Evolutionary conservation across 2,329 filamentous ascomycete genomes (phyloP).

Genomic region (Colletotrichum sp.): DNA sequence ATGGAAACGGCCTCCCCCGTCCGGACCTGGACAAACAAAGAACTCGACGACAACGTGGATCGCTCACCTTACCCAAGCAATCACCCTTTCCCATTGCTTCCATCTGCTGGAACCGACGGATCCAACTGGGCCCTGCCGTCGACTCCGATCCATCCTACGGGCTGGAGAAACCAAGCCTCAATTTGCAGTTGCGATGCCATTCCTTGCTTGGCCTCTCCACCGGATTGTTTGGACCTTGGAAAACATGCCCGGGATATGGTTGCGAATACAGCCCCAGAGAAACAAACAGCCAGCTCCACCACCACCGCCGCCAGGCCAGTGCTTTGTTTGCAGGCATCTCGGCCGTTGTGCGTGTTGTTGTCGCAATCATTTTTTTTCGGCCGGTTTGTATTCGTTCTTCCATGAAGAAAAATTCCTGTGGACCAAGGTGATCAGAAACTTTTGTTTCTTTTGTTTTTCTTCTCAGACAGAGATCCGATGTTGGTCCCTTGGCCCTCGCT

Average conservation of each 20-base stretch:
- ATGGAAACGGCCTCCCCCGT: not conserved
- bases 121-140: not conserved
- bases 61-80: not conserved
- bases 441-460: not conserved
- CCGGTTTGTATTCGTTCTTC: not conserved
- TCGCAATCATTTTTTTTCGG: not conserved
- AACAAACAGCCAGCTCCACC: conserved; percentile 6
- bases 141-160: not conserved
- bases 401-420: not conserved
- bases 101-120: not conserved
- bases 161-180: not conserved
- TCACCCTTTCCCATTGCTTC: not conserved
- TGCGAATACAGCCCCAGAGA: not conserved
- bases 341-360: not conserved
- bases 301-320: not conserved
- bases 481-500: conserved; percentile 3
- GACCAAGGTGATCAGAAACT: not conserved
- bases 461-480: not conserved
- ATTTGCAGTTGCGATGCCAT: not conserved
- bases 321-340: not conserved
- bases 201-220: not conserved
- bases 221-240: conserved; percentile 10
- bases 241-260: conserved; percentile 8
- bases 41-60: not conserved
- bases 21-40: not conserved